phyloP scores from a whole-genome alignment of 257 asterid species.

The Jacaranda copaia region DNA sequence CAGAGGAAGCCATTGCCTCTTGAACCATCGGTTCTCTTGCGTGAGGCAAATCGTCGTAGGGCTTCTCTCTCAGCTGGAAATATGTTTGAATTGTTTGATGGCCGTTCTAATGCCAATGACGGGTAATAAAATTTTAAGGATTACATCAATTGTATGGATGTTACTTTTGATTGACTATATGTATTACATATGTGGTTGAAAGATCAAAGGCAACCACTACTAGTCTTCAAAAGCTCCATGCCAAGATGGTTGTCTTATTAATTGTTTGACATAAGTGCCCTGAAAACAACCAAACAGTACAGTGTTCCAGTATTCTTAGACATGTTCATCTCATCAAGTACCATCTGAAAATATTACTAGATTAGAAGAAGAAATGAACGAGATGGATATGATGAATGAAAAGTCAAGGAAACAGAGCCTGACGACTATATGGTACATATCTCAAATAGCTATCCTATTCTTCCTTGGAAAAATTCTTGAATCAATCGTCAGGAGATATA shows the following conservation, averaged over 20 bases:
- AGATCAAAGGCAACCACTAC: conserved; percentile 26
- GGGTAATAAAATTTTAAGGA: conserved; percentile 61
- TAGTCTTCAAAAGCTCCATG: conserved; percentile 22
- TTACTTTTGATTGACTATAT: conserved; percentile 13
- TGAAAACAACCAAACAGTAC: conserved; percentile 6
- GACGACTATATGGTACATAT: conserved; percentile 23
- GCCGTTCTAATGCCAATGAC: conserved; percentile 65
- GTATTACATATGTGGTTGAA: conserved; percentile 32
- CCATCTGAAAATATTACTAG: not conserved
- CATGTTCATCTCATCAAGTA: conserved; percentile 28
- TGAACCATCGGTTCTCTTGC: conserved; percentile 94
- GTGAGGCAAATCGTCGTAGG: conserved; percentile 98
- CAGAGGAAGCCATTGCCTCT: conserved; percentile 97
- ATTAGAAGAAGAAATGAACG: conserved; percentile 28
- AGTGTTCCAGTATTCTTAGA: conserved; percentile 6
- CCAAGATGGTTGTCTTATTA: conserved; percentile 11
- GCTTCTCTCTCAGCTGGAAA: conserved; percentile 99
- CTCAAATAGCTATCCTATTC: conserved; percentile 10
- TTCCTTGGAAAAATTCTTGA: conserved; percentile 2
- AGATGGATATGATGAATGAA: conserved; percentile 3
- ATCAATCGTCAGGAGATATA: conserved; percentile 10
- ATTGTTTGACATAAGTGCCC: conserved; percentile 31
- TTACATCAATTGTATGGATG: conserved; percentile 28
- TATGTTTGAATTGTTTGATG: conserved; percentile 80
- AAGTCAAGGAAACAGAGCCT: conserved; percentile 12